phyloP scores from a whole-genome alignment of 768 basidiomycete species.

The Hypholoma sublateritium region DNA sequence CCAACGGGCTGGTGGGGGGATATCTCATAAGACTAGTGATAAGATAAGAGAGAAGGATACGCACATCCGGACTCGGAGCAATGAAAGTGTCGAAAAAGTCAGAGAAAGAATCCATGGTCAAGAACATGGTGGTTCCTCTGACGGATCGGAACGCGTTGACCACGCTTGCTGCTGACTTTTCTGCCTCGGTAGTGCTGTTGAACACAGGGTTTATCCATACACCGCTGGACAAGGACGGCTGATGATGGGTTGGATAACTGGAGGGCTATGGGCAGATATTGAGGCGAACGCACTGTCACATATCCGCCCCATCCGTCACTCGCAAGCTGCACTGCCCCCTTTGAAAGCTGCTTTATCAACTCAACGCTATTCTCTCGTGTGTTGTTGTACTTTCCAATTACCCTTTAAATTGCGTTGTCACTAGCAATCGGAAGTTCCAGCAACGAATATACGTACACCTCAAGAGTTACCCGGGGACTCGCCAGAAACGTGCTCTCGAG shows the following conservation, averaged over 20 bases:
- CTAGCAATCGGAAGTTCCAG: not conserved
- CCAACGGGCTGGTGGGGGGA: conserved; percentile 11
- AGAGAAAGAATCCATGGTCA: conserved; percentile 14
- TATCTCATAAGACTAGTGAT: not conserved
- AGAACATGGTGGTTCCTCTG: conserved; percentile 15
- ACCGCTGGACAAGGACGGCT: conserved; percentile 13
- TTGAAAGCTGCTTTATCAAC: conserved; percentile 14
- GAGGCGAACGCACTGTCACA: conserved; percentile 12
- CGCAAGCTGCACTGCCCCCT: conserved; percentile 15
- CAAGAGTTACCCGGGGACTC: conserved; percentile 13
- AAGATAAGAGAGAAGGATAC: not conserved
- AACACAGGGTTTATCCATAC: conserved; percentile 18
- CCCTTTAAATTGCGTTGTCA: conserved; percentile 1
- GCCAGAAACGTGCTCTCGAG: conserved; percentile 19
- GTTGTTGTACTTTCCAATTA: conserved; percentile 15
- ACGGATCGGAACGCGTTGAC: conserved; percentile 16
- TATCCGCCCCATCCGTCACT: conserved; percentile 22
- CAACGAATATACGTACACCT: conserved; percentile 9
- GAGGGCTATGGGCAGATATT: no score
- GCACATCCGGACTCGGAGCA: conserved; percentile 16
- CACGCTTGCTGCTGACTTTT: conserved; percentile 13
- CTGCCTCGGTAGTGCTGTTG: conserved; percentile 3
- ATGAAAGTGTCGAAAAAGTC: conserved; percentile 21
- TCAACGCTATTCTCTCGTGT: conserved; percentile 13
- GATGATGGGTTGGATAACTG: not conserved